Conservation (phyloP, 192 early-diverging fungal species). For the Coemansia sp. region DNA sequence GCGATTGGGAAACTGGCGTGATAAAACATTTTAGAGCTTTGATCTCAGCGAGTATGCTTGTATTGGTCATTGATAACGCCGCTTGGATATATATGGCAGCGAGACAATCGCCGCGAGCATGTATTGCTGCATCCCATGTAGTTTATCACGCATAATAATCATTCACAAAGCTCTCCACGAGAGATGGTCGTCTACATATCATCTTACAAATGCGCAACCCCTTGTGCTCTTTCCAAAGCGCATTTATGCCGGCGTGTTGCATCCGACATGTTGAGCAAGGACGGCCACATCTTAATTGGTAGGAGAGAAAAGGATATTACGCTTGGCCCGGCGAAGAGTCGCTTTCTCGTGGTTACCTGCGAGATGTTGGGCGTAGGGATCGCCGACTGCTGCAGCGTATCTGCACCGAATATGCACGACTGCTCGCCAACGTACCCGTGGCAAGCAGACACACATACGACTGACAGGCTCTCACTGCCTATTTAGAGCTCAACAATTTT, state of each 20-base stretch:
- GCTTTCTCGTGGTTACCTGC: background rate
- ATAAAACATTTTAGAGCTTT: constrained; percentile 2
- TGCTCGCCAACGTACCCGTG: constrained; percentile 1
- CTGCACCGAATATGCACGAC: constrained; percentile 8
- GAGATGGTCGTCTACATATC: background rate
- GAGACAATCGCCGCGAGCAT: background rate
- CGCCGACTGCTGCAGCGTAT: constrained; percentile 3
- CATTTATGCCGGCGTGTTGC: background rate
- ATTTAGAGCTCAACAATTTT: constrained; percentile 7
- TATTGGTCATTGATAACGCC: background rate
- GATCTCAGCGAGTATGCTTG: background rate
- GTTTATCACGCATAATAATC: background rate
- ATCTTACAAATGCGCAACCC: background rate
- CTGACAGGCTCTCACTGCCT: background rate
- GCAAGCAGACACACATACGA: background rate
- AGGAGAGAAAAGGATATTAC: background rate
- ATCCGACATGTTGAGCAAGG: background rate
- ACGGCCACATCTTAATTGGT: background rate
- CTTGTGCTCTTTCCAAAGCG: background rate
- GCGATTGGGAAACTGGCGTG: background rate
- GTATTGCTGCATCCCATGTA: background rate
- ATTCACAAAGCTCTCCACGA: background rate
- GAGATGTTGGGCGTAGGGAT: background rate
- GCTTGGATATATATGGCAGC: background rate
- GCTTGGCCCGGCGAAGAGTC: background rate